Conservation (phyloP, 2,329 filamentous ascomycete genomes). For the Hypoxylon sp. region DNA sequence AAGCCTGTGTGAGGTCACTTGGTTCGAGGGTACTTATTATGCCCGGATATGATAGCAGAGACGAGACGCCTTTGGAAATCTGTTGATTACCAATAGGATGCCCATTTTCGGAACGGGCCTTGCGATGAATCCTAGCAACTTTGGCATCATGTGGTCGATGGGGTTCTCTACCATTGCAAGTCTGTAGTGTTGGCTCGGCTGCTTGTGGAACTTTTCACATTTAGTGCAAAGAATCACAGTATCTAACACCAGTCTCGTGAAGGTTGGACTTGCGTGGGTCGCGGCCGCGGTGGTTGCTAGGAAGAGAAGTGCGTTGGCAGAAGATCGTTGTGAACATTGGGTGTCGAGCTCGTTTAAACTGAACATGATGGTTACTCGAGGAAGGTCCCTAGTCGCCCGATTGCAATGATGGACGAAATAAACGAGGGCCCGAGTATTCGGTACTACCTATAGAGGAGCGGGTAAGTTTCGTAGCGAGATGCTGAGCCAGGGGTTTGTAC, state of each 20-base stretch:
- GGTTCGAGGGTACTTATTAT: slow-evolving; percentile 30
- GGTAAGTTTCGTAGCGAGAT: slow-evolving; percentile 24
- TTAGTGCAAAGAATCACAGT: neutral
- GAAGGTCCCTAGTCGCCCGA: slow-evolving; percentile 19
- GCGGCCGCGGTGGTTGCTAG: neutral
- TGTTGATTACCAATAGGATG: slow-evolving; percentile 13
- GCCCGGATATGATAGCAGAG: slow-evolving; percentile 21
- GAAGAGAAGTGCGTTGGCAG: slow-evolving; percentile 9
- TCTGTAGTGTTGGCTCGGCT: slow-evolving; percentile 10
- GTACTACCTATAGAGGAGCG: slow-evolving; percentile 25
- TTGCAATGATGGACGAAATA: slow-evolving; percentile 17
- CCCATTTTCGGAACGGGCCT: slow-evolving; percentile 11
- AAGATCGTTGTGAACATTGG: slow-evolving; percentile 10
- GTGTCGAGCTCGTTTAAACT: slow-evolving; percentile 15
- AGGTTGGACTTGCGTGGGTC: slow-evolving; percentile 1
- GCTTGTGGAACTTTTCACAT: slow-evolving; percentile 6
- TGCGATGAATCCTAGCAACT: slow-evolving; percentile 15
- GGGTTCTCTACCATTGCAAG: slow-evolving; percentile 2
- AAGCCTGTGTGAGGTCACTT: slow-evolving; percentile 30
- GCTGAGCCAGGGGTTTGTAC: slow-evolving; percentile 19
- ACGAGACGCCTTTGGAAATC: slow-evolving; percentile 1
- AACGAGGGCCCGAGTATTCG: slow-evolving; percentile 21
- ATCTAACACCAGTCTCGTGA: neutral
- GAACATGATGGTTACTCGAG: slow-evolving; percentile 22
- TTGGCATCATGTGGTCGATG: slow-evolving; percentile 14